Base-by-base conservation (phyloP, 306 rosid species). In the Sicyos baderoa region DNA sequence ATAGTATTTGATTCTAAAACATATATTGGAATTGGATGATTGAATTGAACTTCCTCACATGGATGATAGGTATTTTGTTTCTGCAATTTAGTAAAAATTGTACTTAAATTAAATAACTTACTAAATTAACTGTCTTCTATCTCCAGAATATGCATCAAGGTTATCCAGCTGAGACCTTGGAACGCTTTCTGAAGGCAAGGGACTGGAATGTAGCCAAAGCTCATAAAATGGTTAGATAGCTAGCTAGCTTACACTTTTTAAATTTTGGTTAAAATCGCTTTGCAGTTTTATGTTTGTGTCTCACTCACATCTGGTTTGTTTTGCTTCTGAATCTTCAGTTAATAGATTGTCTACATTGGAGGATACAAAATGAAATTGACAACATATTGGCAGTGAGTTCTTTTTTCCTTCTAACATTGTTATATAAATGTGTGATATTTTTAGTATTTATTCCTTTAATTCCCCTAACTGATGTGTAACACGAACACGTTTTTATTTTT, bases 181-280 rank as follows among this genome's bases (percentile, higher is more conserved):
- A 25, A 10, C 87, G 94, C 45, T 94, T 88, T 90, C 97, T 94
- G 76, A 94, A 82, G 81, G 99, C 96, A 21, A 83, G 99, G 83
- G 99, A 94, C 37, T 71, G 86, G 82, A 81, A 86, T 85, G 86
- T 94, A 25, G 68, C 86, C 79, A 94, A 94, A 80, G 90, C 96
- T 63, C 95, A 90, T 58, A 88, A 86, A 79, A 90, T 94, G 99
- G 97, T 91, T 73, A 73, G 84, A 78, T 66, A 65, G 75, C 76
- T 51, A 18, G 69, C 57, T 37, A 45, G 19, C 64, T 71, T 44
- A 13, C 53, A 3, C 29, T 50, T 72, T 68, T 29, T 53, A 13
- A 63, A 27, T 44, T 72, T 25, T 32, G n/a, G 16, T 19, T 71
- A 10, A 18, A 40, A 54, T 19, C 76, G 18, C 32, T 12, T 27